Percentiles rank a stretch among this genome's conserved stretches.
Conservation (phyloP, 257 asterid genomes). For the Nicotiana tomentosiformis region DNA sequence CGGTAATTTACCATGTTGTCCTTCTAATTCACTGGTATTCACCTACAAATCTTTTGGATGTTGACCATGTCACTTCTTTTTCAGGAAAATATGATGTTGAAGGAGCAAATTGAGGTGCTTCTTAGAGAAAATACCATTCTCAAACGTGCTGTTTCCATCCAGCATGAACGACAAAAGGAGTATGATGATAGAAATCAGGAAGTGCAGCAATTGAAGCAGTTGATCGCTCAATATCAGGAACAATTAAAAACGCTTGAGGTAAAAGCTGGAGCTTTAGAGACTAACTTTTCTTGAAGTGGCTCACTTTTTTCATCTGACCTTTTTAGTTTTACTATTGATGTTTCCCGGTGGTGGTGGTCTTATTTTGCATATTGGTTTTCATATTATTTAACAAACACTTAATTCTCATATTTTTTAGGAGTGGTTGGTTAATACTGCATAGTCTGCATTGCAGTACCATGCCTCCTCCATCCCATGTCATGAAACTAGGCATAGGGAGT, state of each 20-base stretch:
- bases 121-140: slow-evolving; percentile 58
- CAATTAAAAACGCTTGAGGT: slow-evolving; percentile 78
- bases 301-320: not conserved
- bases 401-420: not conserved
- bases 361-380: not conserved
- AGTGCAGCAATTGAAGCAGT: slow-evolving; percentile 64
- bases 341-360: not conserved
- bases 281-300: not conserved
- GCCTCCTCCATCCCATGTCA: not conserved
- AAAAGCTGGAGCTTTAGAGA: not conserved
- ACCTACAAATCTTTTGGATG: not conserved
- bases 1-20: not conserved
- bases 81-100: slow-evolving; percentile 64
- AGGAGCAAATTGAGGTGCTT: slow-evolving; percentile 60
- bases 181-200: slow-evolving; percentile 60
- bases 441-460: not conserved
- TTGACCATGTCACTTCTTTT: not conserved
- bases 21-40: not conserved
- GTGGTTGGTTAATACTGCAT: not conserved
- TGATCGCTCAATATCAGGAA: slow-evolving; percentile 65
- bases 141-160: slow-evolving; percentile 77
- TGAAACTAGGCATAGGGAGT: not conserved
- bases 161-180: slow-evolving; percentile 80
- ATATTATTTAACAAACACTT: not conserved
- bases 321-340: not conserved